Evolutionary conservation across 805 yeast genomes (phyloP).

Genomic region (Kuraishia piskuri): DNA sequence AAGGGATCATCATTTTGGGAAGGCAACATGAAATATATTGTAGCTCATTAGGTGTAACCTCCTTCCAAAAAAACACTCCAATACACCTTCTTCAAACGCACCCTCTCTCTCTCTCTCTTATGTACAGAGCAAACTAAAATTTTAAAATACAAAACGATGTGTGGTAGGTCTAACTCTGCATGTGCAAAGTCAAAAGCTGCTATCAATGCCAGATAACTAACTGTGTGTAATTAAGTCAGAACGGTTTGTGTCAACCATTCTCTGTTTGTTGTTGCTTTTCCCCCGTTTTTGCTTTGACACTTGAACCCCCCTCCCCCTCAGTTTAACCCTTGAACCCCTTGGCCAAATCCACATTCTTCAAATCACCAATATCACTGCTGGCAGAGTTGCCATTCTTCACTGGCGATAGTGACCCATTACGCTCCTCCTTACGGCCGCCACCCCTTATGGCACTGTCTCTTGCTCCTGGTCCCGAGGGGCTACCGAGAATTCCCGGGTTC

Average conservation of each 20-base stretch:
- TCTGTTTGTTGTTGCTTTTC: no score
- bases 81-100: neutral
- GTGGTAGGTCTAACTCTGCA: neutral
- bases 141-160: neutral
- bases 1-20: no score
- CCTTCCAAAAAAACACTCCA: no score
- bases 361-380: constrained; percentile 24
- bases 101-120: neutral
- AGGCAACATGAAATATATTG: no score
- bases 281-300: no score
- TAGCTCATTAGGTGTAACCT: no score
- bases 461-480: neutral
- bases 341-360: constrained; percentile 37
- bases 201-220: neutral
- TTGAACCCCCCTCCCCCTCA: no score
- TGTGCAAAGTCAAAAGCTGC: no score
- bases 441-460: neutral
- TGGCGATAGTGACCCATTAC: neutral
- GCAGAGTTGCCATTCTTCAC: constrained; percentile 1
- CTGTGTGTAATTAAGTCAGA: neutral
- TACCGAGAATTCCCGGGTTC: neutral
- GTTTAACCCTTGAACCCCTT: constrained; percentile 33
- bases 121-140: neutral
- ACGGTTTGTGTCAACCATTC: neutral
- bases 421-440: neutral